These are phyloP conservation scores for Sphagnum contortum DNA, from an alignment of 225 moss, liverwort and hornwort genomes.

Conservation along the genomic window DNA sequence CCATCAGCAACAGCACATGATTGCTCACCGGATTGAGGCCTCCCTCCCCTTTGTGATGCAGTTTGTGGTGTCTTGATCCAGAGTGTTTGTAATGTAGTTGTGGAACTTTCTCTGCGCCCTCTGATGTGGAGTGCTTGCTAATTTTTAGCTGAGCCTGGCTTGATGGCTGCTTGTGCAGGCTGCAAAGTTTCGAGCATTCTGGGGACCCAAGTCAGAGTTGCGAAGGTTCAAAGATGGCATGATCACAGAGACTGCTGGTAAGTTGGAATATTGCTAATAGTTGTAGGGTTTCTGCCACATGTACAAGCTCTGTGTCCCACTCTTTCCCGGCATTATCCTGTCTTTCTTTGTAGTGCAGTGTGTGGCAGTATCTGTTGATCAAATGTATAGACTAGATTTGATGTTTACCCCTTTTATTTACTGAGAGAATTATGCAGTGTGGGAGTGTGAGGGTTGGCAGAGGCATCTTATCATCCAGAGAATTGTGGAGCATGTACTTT, in stretches of 20 bases:
- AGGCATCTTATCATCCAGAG: constrained; percentile 69
- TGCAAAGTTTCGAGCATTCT: constrained; percentile 73
- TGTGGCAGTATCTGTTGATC: no score
- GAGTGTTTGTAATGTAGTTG: no score
- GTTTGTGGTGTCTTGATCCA: no score
- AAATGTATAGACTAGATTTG: not conserved
- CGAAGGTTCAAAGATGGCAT: constrained; percentile 90
- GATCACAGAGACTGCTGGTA: constrained; percentile 89
- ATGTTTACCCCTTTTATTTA: not conserved
- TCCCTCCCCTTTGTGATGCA: no score
- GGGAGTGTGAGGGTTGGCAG: constrained; percentile 87
- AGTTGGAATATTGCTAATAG: not conserved
- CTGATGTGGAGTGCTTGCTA: not conserved
- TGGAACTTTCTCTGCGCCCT: not conserved
- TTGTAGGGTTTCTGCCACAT: no score
- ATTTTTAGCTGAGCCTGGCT: no score
- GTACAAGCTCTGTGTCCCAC: no score
- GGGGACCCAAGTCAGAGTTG: constrained; percentile 85
- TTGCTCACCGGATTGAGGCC: no score
- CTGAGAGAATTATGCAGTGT: constrained; percentile 53
- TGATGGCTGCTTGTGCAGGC: constrained; percentile 35
- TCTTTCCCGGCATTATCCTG: no score
- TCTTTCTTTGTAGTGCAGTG: not conserved
- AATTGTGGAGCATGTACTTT: constrained; percentile 60
- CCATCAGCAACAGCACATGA: no score